Percentiles rank a stretch among this genome's conserved stretches.
phyloP scores from a whole-genome alignment of 2,329 filamentous ascomycete species.

The Aurifilum marmelostoma region DNA sequence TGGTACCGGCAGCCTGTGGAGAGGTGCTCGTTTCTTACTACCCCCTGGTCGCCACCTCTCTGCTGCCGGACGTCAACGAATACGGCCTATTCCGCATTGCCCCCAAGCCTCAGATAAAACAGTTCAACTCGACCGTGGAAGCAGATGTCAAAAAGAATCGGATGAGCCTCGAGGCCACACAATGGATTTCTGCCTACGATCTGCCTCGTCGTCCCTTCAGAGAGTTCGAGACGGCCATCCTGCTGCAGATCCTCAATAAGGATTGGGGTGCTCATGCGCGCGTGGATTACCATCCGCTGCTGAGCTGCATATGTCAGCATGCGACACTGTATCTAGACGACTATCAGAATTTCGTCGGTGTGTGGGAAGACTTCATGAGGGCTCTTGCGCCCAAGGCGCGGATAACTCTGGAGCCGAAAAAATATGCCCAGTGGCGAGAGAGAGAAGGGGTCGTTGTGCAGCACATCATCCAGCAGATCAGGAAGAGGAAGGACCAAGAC shows the following conservation, averaged over 20 bases:
- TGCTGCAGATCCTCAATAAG: neutral
- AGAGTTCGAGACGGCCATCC: neutral
- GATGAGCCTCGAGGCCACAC: constrained; percentile 7
- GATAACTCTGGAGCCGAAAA: neutral
- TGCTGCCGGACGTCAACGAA: constrained; percentile 10
- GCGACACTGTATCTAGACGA: constrained; percentile 10
- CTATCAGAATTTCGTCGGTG: neutral
- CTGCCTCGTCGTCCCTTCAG: no score
- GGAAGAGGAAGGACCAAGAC: neutral
- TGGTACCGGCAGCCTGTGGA: neutral
- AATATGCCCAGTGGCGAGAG: constrained; percentile 1
- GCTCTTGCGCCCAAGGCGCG: neutral
- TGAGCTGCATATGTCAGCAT: constrained; percentile 13
- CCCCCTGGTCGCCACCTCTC: neutral
- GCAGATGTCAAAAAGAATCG: neutral
- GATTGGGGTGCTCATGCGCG: neutral
- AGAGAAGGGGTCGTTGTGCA: neutral
- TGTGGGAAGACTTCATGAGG: constrained; percentile 7
- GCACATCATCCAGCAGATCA: neutral
- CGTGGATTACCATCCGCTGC: neutral
- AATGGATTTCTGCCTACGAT: constrained; percentile 14
- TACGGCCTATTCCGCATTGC: constrained; percentile 13
- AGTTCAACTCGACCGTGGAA: constrained; percentile 10
- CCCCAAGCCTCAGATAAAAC: constrained; percentile 1
- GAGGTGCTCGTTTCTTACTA: neutral